Conservation (phyloP, 2,329 filamentous ascomycete species). For the Cladosporium sp. region DNA sequence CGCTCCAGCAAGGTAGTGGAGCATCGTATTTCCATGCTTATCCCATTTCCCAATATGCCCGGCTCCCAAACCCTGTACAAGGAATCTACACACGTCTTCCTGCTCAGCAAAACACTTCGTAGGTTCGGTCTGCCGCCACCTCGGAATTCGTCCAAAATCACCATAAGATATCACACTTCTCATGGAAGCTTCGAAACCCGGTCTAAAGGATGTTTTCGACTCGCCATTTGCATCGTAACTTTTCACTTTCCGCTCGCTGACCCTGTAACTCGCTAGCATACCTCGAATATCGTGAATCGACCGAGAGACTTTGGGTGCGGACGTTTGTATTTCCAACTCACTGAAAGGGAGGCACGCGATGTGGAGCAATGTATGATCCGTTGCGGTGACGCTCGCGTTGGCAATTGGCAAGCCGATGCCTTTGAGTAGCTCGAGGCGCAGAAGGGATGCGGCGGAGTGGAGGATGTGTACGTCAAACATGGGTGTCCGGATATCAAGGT, state of each 20-base stretch:
- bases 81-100: not conserved
- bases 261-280: not conserved
- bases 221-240: not conserved
- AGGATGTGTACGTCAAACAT: slow-evolving; percentile 1
- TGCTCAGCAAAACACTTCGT: not conserved
- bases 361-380: not conserved
- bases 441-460: slow-evolving; percentile 6
- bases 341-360: not conserved
- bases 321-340: not conserved
- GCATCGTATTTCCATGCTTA: not conserved
- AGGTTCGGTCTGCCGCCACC: too few relatives aligned
- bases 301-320: not conserved
- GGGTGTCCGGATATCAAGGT: not conserved
- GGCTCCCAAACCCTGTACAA: not conserved
- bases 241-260: not conserved
- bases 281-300: not conserved
- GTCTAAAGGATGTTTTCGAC: not conserved
- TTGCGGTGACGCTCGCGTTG: not conserved
- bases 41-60: not conserved
- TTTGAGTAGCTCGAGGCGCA: not conserved
- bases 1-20: not conserved
- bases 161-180: too few relatives aligned
- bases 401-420: not conserved
- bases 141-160: too few relatives aligned
- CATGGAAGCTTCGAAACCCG: too few relatives aligned